Evolutionary conservation across 2,329 filamentous ascomycete species (phyloP).

Genomic region (Penicillium sp.): DNA sequence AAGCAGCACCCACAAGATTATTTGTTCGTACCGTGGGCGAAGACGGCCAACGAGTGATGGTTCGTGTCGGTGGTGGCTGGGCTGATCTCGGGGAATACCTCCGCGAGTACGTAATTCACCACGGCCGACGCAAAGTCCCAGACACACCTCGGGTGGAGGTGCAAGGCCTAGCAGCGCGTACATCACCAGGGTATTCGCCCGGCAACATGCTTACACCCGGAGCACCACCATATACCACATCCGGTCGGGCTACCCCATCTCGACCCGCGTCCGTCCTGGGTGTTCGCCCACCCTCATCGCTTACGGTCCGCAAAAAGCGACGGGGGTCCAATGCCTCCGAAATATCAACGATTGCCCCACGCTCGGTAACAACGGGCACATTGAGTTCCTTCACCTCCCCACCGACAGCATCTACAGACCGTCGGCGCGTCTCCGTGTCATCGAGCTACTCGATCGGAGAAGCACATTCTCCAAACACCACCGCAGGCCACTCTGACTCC

Average conservation of each 20-base stretch:
- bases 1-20: slow-evolving; percentile 84
- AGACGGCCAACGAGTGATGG: slow-evolving; percentile 88
- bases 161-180: slow-evolving; percentile 42
- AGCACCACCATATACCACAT: slow-evolving; percentile 15
- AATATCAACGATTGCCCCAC: slow-evolving; percentile 17
- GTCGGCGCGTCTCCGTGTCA: slow-evolving; percentile 36
- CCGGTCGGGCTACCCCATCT: slow-evolving; percentile 34
- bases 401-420: slow-evolving; percentile 25
- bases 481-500: slow-evolving; percentile 11
- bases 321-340: slow-evolving; percentile 36
- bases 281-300: slow-evolving; percentile 36
- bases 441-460: slow-evolving; percentile 35
- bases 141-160: slow-evolving; percentile 53
- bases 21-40: slow-evolving; percentile 92
- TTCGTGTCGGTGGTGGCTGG: slow-evolving; percentile 97
- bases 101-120: slow-evolving; percentile 86
- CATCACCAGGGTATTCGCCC: slow-evolving; percentile 28
- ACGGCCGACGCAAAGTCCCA: slow-evolving; percentile 64
- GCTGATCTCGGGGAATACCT: slow-evolving; percentile 92
- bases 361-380: slow-evolving; percentile 28
- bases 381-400: slow-evolving; percentile 28
- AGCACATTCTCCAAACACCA: slow-evolving; percentile 21
- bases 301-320: slow-evolving; percentile 37
- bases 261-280: slow-evolving; percentile 36
- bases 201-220: slow-evolving; percentile 19